Base-by-base conservation (phyloP, 1,284 basidiomycete species). In the Omphalotus olearius region DNA sequence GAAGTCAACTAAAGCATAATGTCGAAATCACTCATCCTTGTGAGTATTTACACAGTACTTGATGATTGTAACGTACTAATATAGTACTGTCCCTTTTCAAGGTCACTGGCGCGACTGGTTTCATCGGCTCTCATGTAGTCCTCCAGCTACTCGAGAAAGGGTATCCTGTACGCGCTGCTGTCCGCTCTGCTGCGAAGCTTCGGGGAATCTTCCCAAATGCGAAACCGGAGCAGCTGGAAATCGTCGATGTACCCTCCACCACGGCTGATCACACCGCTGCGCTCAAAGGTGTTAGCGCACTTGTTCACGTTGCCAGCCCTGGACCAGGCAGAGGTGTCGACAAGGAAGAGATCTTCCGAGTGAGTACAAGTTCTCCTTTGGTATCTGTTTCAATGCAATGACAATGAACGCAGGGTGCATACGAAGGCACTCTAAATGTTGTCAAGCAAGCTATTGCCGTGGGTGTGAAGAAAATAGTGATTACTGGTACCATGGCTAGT, bases 61-160 rank as follows among this genome's bases (percentile, higher is more conserved):
- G 5, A 23, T 23, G 5, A 23, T 23, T 5, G 5, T 23, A 23
- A 5, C 23, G 5, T 23, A 23, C n/a, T 23, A 23, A 2, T 10
- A 28, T 33, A 2, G 23, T 23, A 23, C 23, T 23, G 23, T 23
- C 23, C 23, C n/a, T n/a, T n/a, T n/a, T 2, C 6, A 6, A 54
- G 52, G 47, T 54, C 26, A 54, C 52, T 20, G 52, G 53, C 16
- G 53, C 35, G 2, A 54, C 53, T 30, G 53, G 48, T 7, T 50
- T 54, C 37, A 14, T 54, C 1, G 53, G 53, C n/a, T 50, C 53
- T 23, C 53, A 51, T 26, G n/a, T 54, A n/a, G n/a, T 54, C 6
- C 46, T 48, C 28, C 43, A 46, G 38, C 48, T 54, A 4, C 53
- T 54, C 28, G 47, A 44, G 33, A 30, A 50, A 20, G 39, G 39